phyloP scores from a whole-genome alignment of 441 rosid genomes.

The Capsella rubella region DNA sequence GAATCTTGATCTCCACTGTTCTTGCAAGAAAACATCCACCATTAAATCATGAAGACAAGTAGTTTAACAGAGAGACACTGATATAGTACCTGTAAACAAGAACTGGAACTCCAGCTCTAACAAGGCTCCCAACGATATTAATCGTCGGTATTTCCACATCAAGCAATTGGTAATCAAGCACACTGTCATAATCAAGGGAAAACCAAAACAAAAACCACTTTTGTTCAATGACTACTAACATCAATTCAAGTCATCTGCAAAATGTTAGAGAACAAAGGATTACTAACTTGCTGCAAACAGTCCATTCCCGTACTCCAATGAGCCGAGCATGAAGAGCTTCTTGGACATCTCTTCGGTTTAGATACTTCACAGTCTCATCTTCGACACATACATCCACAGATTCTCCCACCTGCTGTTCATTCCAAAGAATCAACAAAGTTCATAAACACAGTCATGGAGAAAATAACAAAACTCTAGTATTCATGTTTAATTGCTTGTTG shows the following conservation, averaged over 20 bases:
- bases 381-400: conserved; percentile 90
- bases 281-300: conserved; percentile 90
- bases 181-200: conserved; percentile 49
- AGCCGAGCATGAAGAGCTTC: conserved; percentile 91
- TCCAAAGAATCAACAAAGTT: conserved; percentile 18
- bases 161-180: conserved; percentile 78
- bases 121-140: conserved; percentile 60
- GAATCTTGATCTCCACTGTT: conserved; percentile 98
- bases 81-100: conserved; percentile 80
- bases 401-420: conserved; percentile 74
- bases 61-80: conserved; percentile 14
- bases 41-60: neutral
- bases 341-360: conserved; percentile 92
- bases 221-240: conserved; percentile 12
- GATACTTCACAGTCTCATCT: conserved; percentile 86
- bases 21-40: conserved; percentile 16
- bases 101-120: conserved; percentile 79
- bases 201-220: neutral
- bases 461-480: conserved; percentile 7
- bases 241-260: conserved; percentile 12
- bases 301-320: conserved; percentile 80
- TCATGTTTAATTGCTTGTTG: neutral
- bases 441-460: conserved; percentile 9
- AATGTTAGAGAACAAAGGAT: conserved; percentile 28
- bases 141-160: conserved; percentile 86